Conservation (phyloP, 2,329 filamentous ascomycete genomes). For the Ophiostoma populinum region DNA sequence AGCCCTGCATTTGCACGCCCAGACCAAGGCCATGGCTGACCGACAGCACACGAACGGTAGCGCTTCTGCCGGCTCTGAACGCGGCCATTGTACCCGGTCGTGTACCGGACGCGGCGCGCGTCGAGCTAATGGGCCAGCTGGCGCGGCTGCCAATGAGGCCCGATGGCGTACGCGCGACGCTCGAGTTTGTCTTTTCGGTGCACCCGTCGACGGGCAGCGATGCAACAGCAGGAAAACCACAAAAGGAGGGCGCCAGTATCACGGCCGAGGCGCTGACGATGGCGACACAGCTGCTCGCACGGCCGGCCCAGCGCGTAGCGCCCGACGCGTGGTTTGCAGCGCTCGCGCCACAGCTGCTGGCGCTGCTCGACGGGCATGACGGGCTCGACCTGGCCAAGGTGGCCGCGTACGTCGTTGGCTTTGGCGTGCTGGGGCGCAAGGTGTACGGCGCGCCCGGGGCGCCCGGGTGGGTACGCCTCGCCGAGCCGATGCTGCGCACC, state of each 20-base stretch:
- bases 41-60: slow-evolving; percentile 18
- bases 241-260: slow-evolving; percentile 43
- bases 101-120: slow-evolving; percentile 41
- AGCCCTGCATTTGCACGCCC: no score
- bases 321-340: slow-evolving; percentile 41
- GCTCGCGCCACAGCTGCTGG: slow-evolving; percentile 42
- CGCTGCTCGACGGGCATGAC: slow-evolving; percentile 41
- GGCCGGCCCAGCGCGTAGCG: slow-evolving; percentile 35
- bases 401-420: slow-evolving; percentile 45
- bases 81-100: slow-evolving; percentile 43
- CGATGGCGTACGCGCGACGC: slow-evolving; percentile 46
- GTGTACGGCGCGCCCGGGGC: slow-evolving; percentile 45
- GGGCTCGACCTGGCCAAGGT: slow-evolving; percentile 40
- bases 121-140: slow-evolving; percentile 37
- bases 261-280: slow-evolving; percentile 51
- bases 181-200: slow-evolving; percentile 56
- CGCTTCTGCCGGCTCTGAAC: slow-evolving; percentile 43
- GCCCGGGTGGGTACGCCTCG: slow-evolving; percentile 45
- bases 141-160: slow-evolving; percentile 42
- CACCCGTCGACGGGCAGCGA: slow-evolving; percentile 33
- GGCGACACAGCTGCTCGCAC: slow-evolving; percentile 42
- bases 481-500: slow-evolving; percentile 34
- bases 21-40: no score
- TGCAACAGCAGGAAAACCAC: slow-evolving; percentile 21
- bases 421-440: slow-evolving; percentile 47